phyloP scores from a whole-genome alignment of 164 flowering plant species.

The Magnolia officinalis region DNA sequence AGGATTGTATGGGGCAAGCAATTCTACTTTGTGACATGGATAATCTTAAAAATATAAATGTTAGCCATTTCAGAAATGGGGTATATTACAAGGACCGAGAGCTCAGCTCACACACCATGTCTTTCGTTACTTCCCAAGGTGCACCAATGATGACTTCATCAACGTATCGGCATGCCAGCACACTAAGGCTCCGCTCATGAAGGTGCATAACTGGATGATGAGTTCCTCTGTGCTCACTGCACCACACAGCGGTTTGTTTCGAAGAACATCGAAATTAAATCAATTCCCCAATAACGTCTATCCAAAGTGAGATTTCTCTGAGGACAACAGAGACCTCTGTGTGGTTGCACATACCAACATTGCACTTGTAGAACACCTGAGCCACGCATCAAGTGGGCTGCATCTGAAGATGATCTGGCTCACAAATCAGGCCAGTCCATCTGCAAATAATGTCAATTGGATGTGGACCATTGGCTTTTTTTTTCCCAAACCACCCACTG shows the following conservation, averaged over 20 bases:
- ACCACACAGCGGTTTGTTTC: slow-evolving; percentile 11
- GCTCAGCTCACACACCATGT: slow-evolving; percentile 47
- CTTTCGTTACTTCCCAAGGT: slow-evolving; percentile 71
- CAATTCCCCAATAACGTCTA: too few relatives aligned
- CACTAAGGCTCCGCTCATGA: slow-evolving; percentile 72
- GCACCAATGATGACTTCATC: slow-evolving; percentile 88
- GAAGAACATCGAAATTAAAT: background rate
- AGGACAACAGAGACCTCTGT: too few relatives aligned
- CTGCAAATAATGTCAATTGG: too few relatives aligned
- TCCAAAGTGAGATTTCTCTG: too few relatives aligned
- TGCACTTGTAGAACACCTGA: too few relatives aligned
- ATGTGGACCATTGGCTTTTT: too few relatives aligned
- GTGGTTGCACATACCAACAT: too few relatives aligned
- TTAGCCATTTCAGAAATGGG: background rate
- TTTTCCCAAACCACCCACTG: too few relatives aligned
- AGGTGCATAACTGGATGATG: slow-evolving; percentile 63
- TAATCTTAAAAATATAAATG: background rate
- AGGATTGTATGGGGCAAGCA: background rate
- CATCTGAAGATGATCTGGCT: too few relatives aligned
- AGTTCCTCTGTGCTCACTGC: slow-evolving; percentile 61
- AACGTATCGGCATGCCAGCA: slow-evolving; percentile 80
- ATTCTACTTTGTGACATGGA: background rate
- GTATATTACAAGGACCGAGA: background rate
- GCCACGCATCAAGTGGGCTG: too few relatives aligned
- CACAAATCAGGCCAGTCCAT: too few relatives aligned